Evolutionary conservation across 352 stramenopile species (phyloP), one percentile per base, ranked within the genome.

Genomic region (Phytophthora brassicae): DNA sequence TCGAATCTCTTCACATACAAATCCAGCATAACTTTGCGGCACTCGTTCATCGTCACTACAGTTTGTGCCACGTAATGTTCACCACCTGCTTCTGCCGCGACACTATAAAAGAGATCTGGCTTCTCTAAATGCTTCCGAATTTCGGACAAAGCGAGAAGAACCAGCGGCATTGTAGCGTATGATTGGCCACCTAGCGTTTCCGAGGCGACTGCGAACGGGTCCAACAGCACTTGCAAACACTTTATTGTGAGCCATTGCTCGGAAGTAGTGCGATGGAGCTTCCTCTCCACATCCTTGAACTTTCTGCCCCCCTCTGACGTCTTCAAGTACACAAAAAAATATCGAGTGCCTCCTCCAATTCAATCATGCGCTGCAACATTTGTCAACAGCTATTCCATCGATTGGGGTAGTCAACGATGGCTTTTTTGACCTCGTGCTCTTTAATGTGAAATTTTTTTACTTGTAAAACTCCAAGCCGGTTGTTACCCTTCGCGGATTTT

Each of bases 21-120:
- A 20, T 22, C 6, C n/a, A 45, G 42, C 14, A 46, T 45, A 8
- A 46, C 19, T 36, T 33, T 35, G 2, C 53, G 42, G 16, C 49
- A 66, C 1, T 66, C 50, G n/a, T 66, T 53, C 58, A 66, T 66
- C 43, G 56, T 66, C 7, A 60, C 2, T 4, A 38, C 14, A 11
- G 49, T 60, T 33, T 66, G 33, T 11, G 1, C 49, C 0, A 66
- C 50, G 19, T 33, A 60, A 0, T 3, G 0, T 20, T 65, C 57
- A 14, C 54, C 42, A 4, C 49, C 43, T 3, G 49, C 49, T 23
- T 28, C 17, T 3, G 28, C 28, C 9, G 42, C 35, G 4, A 41
- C n/a, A 0, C 13, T 12, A 16, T 2, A 20, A 52, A 66, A 66
- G 17, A 66, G 43, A 36, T 66, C 50, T 2, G n/a, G 46, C 13